Evolutionary conservation across 768 basidiomycete species (phyloP).

Genomic region (Phlebiopsis flavidoalba): DNA sequence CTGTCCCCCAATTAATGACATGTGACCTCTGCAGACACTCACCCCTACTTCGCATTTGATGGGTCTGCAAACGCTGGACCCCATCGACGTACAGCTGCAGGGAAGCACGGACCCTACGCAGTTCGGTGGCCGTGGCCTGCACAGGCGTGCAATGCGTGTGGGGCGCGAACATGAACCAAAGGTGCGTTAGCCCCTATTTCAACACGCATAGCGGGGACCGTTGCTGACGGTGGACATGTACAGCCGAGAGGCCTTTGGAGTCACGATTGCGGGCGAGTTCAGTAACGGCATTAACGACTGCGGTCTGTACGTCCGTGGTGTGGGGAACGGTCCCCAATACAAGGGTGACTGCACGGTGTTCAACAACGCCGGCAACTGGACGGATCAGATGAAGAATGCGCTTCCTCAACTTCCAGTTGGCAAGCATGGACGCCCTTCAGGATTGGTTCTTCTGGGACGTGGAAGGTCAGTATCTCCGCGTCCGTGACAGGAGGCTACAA

Average conservation of each 20-base stretch:
- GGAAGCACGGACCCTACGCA: constrained; percentile 17
- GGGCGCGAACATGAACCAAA: constrained; percentile 38
- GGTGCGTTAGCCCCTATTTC: constrained; percentile 25
- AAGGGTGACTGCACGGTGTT: constrained; percentile 34
- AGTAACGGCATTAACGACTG: constrained; percentile 62
- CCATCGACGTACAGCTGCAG: constrained; percentile 37
- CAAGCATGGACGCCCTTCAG: constrained; percentile 60
- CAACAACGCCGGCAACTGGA: constrained; percentile 46
- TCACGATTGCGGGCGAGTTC: constrained; percentile 73
- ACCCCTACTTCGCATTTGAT: constrained; percentile 43
- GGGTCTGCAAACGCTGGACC: constrained; percentile 26
- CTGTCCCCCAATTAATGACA: neutral
- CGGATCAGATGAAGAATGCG: constrained; percentile 43
- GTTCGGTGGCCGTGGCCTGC: constrained; percentile 25
- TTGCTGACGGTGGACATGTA: neutral
- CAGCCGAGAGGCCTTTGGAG: constrained; percentile 52
- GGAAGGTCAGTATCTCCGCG: constrained; percentile 42
- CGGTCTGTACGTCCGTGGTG: constrained; percentile 41
- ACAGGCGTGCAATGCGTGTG: constrained; percentile 45
- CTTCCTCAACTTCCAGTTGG: constrained; percentile 43
- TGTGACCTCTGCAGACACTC: constrained; percentile 21
- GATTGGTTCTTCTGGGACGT: constrained; percentile 78
- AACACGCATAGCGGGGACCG: neutral
- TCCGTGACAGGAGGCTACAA: neutral
- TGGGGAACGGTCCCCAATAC: constrained; percentile 20